These are phyloP conservation scores for Codiaeum variegatum DNA, from an alignment of 441 rosid genomes.

Conservation along the genomic window DNA sequence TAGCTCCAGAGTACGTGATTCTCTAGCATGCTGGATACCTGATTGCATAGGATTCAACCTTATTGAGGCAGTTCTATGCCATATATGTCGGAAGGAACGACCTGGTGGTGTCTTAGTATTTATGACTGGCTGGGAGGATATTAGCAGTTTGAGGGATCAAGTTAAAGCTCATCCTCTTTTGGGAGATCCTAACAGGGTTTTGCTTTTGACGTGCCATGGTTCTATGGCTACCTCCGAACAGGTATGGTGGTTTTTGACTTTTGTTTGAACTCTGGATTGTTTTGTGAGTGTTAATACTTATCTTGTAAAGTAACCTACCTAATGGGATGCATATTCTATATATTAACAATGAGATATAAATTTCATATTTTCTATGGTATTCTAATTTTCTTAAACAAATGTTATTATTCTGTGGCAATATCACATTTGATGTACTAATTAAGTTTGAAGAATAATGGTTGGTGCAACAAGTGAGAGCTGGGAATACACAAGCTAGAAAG, in stretches of 20 bases:
- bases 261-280: not conserved
- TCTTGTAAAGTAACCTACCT: not conserved
- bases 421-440: not conserved
- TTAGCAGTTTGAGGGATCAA: conserved; percentile 87
- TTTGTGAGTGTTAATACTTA: not conserved
- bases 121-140: conserved; percentile 99
- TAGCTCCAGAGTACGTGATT: conserved; percentile 84
- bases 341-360: not conserved
- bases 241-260: conserved; percentile 36
- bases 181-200: conserved; percentile 96
- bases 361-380: not conserved
- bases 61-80: conserved; percentile 92
- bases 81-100: conserved; percentile 93
- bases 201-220: conserved; percentile 89
- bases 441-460: not conserved
- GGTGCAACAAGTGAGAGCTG: not conserved
- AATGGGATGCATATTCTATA: not conserved
- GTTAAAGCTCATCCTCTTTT: conserved; percentile 95
- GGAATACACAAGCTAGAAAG: not conserved
- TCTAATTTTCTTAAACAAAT: not conserved
- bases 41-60: conserved; percentile 96
- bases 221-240: conserved; percentile 98
- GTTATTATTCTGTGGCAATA: not conserved
- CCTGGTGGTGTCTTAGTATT: conserved; percentile 92
- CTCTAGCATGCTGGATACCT: conserved; percentile 86